A percentile compares a stretch with the other conserved stretches of the same genome.
Evolutionary conservation across 2,329 filamentous ascomycete species (phyloP).

Genomic region (Didymella lethalis): DNA sequence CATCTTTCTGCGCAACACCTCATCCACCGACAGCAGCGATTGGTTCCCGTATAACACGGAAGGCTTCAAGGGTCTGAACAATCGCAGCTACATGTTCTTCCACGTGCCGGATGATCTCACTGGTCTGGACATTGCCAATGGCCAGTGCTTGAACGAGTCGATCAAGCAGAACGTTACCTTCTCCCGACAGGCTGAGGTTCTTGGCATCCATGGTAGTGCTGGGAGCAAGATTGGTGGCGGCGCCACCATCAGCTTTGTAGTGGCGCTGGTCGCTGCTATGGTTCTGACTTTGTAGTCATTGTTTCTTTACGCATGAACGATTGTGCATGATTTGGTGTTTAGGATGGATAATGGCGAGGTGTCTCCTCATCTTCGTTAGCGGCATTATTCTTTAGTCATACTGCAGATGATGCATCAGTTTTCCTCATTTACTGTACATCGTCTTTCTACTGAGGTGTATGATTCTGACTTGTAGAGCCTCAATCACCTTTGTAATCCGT

Average conservation of each 20-base stretch:
- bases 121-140: slow-evolving; percentile 70
- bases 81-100: slow-evolving; percentile 82
- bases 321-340: slow-evolving; percentile 6
- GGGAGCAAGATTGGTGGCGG: slow-evolving; percentile 37
- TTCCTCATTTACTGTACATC: neutral
- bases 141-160: slow-evolving; percentile 70
- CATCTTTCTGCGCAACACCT: slow-evolving; percentile 79
- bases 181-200: slow-evolving; percentile 48
- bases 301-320: slow-evolving; percentile 1
- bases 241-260: slow-evolving; percentile 44
- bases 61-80: slow-evolving; percentile 72
- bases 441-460: no score
- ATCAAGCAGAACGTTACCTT: slow-evolving; percentile 77
- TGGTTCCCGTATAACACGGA: slow-evolving; percentile 78
- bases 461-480: neutral
- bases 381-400: neutral
- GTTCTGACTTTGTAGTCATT: slow-evolving; percentile 33
- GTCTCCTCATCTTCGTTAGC: neutral
- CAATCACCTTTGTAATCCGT: neutral
- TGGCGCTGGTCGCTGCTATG: slow-evolving; percentile 44
- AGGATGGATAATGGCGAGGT: neutral
- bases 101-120: slow-evolving; percentile 72
- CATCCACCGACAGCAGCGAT: slow-evolving; percentile 70
- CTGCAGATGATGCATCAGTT: neutral
- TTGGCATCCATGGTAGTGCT: slow-evolving; percentile 47